Base-by-base conservation (phyloP, 768 basidiomycete species). In the Boletus insuetus region DNA sequence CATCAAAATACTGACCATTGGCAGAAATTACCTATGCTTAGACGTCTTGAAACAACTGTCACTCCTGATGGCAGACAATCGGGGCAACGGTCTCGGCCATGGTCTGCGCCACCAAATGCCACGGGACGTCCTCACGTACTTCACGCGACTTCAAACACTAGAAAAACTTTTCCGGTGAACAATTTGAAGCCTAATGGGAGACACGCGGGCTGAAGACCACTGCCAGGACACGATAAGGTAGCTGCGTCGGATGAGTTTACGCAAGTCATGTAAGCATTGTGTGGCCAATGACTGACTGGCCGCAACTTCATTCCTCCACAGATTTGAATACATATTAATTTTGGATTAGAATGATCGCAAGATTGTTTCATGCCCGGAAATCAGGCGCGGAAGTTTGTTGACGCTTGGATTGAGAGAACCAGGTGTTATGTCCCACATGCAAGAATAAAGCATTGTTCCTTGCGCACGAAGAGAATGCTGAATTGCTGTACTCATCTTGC, bases 31-130 rank as follows among this genome's bases (percentile, higher is more conserved):
- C 61, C 68, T 46, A 63, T 59, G 54, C 64, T 79, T 54, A 72
- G 72, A 68, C 74, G 79, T 55, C 63, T 70, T 63, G 80, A 80
- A 46, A 80, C 80, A 5, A 79, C 79, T 32, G 64, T 79, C 54
- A 81, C 77, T 19, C 69, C 73, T 41, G 77, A 75, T 45, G 77
- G 77, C 49, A 72, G 72, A 53, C 75, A 77, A 56, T 52, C 65
- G 48, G 71, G 67, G n/a, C 61, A 50, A 46, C 59, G 55, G 50
- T 59, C 69, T 55, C 57, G 58, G 39, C 62, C 62, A 26, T 62
- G 62, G 58, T 66, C 63, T 53, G 64, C 65, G 53, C 69, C 59
- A 58, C 63, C 60, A 13, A 66, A 59, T 41, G 53, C 54, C 53
- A 62, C 52, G 59, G 45, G 55, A 24, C 49, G 44, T 46, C 63